Evolutionary conservation across 176 grass and related monocot genomes (phyloP).

Genomic region (Thinopyrum elongatum): DNA sequence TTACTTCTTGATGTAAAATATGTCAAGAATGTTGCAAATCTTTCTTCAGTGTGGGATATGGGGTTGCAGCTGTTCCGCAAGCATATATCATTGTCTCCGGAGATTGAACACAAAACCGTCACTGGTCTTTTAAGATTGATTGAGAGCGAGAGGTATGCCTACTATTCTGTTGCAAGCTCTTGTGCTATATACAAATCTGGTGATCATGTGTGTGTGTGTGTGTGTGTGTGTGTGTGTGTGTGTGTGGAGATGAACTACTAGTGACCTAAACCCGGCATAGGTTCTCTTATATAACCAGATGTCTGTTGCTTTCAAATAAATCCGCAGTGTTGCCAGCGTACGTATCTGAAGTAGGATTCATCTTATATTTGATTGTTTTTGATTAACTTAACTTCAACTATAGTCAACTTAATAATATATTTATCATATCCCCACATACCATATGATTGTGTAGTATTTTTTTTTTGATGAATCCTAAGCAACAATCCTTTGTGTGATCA

Average conservation of each 20-base stretch:
- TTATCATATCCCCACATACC: not conserved
- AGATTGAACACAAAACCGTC: slow-evolving; percentile 91
- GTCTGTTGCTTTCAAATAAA: not conserved
- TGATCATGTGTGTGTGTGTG: too few species aligned
- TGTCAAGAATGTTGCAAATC: slow-evolving; percentile 87
- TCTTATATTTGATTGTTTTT: not conserved
- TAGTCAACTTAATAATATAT: not conserved
- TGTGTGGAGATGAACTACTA: not conserved
- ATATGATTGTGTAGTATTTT: not conserved
- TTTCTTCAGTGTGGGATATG: slow-evolving; percentile 92
- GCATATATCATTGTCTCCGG: slow-evolving; percentile 58
- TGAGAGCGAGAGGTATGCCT: slow-evolving; percentile 93
- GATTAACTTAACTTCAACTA: not conserved
- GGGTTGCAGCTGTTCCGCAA: slow-evolving; percentile 89
- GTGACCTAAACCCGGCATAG: not conserved
- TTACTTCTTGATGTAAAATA: slow-evolving; percentile 98
- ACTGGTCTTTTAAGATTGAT: slow-evolving; percentile 98
- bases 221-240: too few species aligned
- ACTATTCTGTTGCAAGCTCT: not conserved
- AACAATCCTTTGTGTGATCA: not conserved
- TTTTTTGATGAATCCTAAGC: not conserved
- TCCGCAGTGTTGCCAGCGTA: not conserved
- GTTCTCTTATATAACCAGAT: not conserved
- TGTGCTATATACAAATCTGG: slow-evolving; percentile 1
- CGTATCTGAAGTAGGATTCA: not conserved